These are phyloP conservation scores for Pseudohalonectria lignicola DNA, from an alignment of 2,329 filamentous ascomycete genomes.

Conservation along the genomic window DNA sequence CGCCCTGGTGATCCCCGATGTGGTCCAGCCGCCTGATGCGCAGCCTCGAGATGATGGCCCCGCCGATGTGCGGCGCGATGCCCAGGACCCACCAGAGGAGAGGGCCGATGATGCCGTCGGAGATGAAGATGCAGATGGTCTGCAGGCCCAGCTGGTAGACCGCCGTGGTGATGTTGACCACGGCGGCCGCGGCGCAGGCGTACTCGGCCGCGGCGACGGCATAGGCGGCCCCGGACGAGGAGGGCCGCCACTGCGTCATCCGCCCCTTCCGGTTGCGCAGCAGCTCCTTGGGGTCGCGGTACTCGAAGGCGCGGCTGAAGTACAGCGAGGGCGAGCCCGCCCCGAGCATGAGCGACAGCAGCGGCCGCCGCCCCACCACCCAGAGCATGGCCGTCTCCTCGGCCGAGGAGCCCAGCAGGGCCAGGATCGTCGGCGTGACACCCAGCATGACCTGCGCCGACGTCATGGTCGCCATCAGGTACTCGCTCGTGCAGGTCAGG, in stretches of 20 bases:
- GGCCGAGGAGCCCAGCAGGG: neutral
- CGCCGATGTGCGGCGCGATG: neutral
- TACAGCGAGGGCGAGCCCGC: neutral
- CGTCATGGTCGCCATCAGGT: neutral
- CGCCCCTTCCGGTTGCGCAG: neutral
- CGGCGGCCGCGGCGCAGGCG: neutral
- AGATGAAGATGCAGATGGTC: neutral
- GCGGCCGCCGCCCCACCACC: neutral
- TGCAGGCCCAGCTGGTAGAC: neutral
- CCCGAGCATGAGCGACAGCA: neutral
- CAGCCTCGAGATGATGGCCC: neutral
- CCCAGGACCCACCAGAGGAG: neutral
- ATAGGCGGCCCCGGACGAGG: neutral
- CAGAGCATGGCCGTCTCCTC: neutral
- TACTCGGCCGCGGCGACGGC: neutral
- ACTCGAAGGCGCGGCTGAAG: constrained; percentile 1
- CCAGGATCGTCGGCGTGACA: constrained; percentile 1
- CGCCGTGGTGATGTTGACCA: neutral
- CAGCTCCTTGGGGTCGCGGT: constrained; percentile 5
- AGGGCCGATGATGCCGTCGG: neutral
- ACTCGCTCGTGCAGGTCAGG: neutral
- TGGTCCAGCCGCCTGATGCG: neutral
- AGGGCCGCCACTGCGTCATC: neutral
- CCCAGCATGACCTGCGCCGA: neutral
- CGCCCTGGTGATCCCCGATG: neutral